These are phyloP conservation scores for Alnus rubra DNA, from an alignment of 306 rosid species.

Conservation along the genomic window DNA sequence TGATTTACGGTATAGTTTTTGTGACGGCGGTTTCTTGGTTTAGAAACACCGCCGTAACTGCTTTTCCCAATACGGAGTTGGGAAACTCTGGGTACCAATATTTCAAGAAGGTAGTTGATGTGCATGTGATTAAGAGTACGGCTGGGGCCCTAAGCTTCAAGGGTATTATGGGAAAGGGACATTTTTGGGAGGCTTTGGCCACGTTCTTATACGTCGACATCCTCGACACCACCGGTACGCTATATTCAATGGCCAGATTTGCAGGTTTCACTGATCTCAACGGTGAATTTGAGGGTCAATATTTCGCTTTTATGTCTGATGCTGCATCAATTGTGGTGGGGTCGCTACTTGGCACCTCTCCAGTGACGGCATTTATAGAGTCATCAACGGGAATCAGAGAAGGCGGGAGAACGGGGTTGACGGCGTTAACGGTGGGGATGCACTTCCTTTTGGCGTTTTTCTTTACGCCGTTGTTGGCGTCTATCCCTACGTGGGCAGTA, in stretches of 20 bases:
- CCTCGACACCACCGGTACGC: slow-evolving; percentile 81
- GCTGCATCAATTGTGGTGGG: slow-evolving; percentile 93
- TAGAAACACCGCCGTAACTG: slow-evolving; percentile 74
- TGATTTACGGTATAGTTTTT: slow-evolving; percentile 88
- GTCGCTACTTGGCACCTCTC: slow-evolving; percentile 78
- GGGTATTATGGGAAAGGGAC: slow-evolving; percentile 46
- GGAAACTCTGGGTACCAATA: slow-evolving; percentile 65
- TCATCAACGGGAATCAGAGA: slow-evolving; percentile 93
- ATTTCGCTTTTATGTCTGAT: slow-evolving; percentile 94
- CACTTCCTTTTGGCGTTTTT: slow-evolving; percentile 74
- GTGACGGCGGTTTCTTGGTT: slow-evolving; percentile 94
- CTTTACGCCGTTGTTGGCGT: slow-evolving; percentile 90
- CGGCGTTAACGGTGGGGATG: slow-evolving; percentile 71
- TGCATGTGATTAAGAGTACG: slow-evolving; percentile 64
- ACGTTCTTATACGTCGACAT: slow-evolving; percentile 88
- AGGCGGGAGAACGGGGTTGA: slow-evolving; percentile 87
- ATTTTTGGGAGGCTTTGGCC: slow-evolving; percentile 83
- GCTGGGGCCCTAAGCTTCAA: slow-evolving; percentile 85
- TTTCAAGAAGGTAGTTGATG: slow-evolving; percentile 79
- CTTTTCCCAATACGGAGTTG: slow-evolving; percentile 55
- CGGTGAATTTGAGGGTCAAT: slow-evolving; percentile 86
- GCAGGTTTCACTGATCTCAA: slow-evolving; percentile 74
- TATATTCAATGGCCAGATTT: slow-evolving; percentile 89
- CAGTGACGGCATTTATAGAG: slow-evolving; percentile 83
- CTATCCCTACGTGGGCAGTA: slow-evolving; percentile 99